phyloP scores from a whole-genome alignment of 805 yeast species.

The Torulaspora maleeae region DNA sequence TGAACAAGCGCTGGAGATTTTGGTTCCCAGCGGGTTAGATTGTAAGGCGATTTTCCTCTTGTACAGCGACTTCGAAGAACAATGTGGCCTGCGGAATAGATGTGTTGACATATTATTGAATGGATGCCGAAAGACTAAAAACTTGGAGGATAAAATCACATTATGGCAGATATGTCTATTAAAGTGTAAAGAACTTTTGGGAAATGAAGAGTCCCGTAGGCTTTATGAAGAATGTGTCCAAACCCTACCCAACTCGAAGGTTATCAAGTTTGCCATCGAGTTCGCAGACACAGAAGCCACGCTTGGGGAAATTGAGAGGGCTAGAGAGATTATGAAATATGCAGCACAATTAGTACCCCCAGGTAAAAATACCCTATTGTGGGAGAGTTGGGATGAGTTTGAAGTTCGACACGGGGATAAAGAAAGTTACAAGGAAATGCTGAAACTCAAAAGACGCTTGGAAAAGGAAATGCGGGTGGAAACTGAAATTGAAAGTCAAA shows the following conservation, averaged over 20 bases:
- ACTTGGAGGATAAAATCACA: constrained; percentile 23
- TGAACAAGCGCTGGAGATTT: constrained; percentile 55
- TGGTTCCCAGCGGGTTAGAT: constrained; percentile 42
- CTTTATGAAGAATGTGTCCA: constrained; percentile 52
- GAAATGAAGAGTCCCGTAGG: constrained; percentile 42
- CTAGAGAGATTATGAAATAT: constrained; percentile 56
- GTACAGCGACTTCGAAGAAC: constrained; percentile 60
- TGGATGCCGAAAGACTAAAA: constrained; percentile 31
- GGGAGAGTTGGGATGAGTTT: constrained; percentile 71
- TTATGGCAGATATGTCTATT: constrained; percentile 43
- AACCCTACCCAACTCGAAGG: constrained; percentile 40
- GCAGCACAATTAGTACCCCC: constrained; percentile 45
- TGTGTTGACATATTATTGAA: constrained; percentile 47
- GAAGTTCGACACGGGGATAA: constrained; percentile 72
- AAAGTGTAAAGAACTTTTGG: constrained; percentile 40
- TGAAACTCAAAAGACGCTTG: constrained; percentile 49
- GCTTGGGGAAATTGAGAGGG: constrained; percentile 52
- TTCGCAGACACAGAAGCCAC: constrained; percentile 56
- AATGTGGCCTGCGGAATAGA: constrained; percentile 46
- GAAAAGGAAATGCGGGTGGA: constrained; percentile 31
- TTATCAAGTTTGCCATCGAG: constrained; percentile 43
- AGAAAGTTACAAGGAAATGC: constrained; percentile 67
- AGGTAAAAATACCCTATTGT: constrained; percentile 36
- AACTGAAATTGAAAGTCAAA: constrained; percentile 25
- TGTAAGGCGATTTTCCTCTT: constrained; percentile 47